Conservation (phyloP, 2,329 filamentous ascomycete species). For the Corniculantispora saksenae region DNA sequence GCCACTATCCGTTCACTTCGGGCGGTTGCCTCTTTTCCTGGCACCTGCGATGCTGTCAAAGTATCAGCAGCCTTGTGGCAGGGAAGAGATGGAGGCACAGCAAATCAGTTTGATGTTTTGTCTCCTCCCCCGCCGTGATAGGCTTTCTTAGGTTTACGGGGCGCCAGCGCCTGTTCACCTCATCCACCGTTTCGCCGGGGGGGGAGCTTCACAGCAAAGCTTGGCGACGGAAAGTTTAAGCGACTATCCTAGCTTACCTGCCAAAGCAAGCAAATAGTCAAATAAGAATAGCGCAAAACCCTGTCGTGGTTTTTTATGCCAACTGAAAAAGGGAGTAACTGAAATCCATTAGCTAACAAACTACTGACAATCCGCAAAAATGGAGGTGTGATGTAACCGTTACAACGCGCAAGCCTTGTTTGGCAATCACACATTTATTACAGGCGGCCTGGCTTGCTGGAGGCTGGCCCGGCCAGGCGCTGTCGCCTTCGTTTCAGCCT, state of each 20-base stretch:
- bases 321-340: no score
- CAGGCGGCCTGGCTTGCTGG: background rate
- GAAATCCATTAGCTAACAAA: no score
- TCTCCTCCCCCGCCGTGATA: background rate
- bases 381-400: background rate
- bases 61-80: background rate
- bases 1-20: background rate
- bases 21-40: background rate
- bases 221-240: constrained; percentile 5
- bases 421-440: background rate
- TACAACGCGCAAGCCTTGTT: background rate
- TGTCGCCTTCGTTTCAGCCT: constrained; percentile 10
- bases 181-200: background rate
- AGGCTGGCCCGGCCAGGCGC: background rate
- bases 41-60: background rate
- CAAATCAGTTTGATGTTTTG: background rate
- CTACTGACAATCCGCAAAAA: background rate
- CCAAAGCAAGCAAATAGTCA: background rate
- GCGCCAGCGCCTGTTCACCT: background rate
- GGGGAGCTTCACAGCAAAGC: background rate
- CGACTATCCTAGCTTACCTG: background rate
- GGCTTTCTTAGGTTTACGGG: background rate
- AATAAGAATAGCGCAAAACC: background rate
- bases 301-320: no score
- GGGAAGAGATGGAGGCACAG: background rate